Conservation (phyloP, 2,329 filamentous ascomycete genomes). For the Pseudogymnoascus sp. region DNA sequence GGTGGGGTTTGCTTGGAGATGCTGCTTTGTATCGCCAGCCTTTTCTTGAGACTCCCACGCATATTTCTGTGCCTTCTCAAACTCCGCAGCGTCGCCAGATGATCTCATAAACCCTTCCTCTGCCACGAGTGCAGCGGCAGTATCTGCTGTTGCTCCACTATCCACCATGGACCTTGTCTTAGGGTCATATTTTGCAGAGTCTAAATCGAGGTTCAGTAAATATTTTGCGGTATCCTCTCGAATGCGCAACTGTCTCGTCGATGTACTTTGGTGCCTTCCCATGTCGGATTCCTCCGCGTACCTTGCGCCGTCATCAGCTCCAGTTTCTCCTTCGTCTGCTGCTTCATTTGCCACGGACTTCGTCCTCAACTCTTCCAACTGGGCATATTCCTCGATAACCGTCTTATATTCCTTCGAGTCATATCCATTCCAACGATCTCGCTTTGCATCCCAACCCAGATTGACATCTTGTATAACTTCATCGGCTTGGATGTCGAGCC, state of each 20-base stretch:
- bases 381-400: slow-evolving; percentile 85
- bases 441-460: slow-evolving; percentile 92
- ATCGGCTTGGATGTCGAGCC: slow-evolving; percentile 88
- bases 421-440: slow-evolving; percentile 98
- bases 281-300: slow-evolving; percentile 97
- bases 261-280: slow-evolving; percentile 86
- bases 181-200: slow-evolving; percentile 95
- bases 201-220: slow-evolving; percentile 85
- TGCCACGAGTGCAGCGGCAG: slow-evolving; percentile 74
- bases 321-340: slow-evolving; percentile 44
- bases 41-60: slow-evolving; percentile 94
- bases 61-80: slow-evolving; percentile 80
- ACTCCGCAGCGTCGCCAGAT: slow-evolving; percentile 87
- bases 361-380: slow-evolving; percentile 68
- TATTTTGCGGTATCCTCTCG: slow-evolving; percentile 98
- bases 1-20: slow-evolving; percentile 94
- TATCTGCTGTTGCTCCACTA: slow-evolving; percentile 71
- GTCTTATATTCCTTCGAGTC: slow-evolving; percentile 77
- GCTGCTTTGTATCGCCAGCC: slow-evolving; percentile 69
- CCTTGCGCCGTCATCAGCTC: slow-evolving; percentile 56
- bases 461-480: slow-evolving; percentile 79
- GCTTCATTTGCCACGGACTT: slow-evolving; percentile 42
- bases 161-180: slow-evolving; percentile 92
- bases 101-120: slow-evolving; percentile 88
- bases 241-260: slow-evolving; percentile 82